Conservation (phyloP, 805 yeast species). For the Sugiyamaella valdiviana region DNA sequence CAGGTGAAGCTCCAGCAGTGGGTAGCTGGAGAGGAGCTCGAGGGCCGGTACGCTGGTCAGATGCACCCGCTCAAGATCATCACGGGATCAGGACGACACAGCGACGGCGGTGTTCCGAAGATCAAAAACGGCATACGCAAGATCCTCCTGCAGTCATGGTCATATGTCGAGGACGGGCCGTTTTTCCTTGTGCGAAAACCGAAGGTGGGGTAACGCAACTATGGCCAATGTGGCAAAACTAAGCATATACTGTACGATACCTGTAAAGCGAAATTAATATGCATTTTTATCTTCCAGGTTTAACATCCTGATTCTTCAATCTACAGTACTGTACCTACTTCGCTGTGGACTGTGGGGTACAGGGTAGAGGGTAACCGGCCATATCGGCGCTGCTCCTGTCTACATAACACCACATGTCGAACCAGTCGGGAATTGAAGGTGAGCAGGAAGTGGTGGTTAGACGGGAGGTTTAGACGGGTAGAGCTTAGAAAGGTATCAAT, state of each 20-base stretch:
- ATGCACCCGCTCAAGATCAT: conserved; percentile 15
- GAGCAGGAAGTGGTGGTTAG: conserved; percentile 13
- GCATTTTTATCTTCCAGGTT: too few relatives aligned
- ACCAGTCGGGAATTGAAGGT: conserved; percentile 55
- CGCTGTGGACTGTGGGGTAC: too few relatives aligned
- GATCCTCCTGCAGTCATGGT: conserved; percentile 12
- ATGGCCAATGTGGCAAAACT: not conserved
- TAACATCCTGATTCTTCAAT: too few relatives aligned
- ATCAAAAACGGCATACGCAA: conserved; percentile 20
- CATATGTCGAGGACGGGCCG: conserved; percentile 14
- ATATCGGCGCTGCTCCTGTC: too few relatives aligned
- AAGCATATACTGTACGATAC: too few relatives aligned
- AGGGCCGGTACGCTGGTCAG: not conserved
- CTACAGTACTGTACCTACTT: too few relatives aligned
- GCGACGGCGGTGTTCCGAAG: conserved; percentile 20
- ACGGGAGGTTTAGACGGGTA: too few relatives aligned
- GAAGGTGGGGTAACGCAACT: not conserved
- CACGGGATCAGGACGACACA: conserved; percentile 23
- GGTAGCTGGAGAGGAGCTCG: conserved; percentile 11
- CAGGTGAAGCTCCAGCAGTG: conserved; percentile 8
- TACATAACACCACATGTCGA: conserved; percentile 55
- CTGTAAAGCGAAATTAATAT: too few relatives aligned
- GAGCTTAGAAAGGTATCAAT: not conserved
- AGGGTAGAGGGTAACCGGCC: too few relatives aligned
- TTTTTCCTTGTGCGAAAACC: conserved; percentile 4